These are phyloP conservation scores for Ascoidea rubescens DNA, from an alignment of 805 yeast genomes.

Conservation along the genomic window DNA sequence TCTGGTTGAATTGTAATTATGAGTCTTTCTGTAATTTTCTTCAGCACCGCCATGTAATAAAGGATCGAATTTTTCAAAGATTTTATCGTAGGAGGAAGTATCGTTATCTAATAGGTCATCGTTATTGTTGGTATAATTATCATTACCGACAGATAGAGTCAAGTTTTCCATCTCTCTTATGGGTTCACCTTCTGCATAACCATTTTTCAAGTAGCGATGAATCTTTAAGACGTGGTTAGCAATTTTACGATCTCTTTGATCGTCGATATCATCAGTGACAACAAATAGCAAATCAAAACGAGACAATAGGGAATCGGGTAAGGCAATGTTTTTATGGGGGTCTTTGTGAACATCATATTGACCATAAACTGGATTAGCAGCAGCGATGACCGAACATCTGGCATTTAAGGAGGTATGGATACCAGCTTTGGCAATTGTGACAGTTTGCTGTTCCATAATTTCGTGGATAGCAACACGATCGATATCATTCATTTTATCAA, in stretches of 20 bases:
- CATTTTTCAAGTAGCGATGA: conserved; percentile 82
- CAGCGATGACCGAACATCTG: conserved; percentile 92
- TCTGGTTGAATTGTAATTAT: conserved; percentile 14
- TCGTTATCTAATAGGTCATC: conserved; percentile 30
- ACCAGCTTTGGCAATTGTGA: conserved; percentile 95
- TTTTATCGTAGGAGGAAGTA: conserved; percentile 18
- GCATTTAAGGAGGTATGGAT: conserved; percentile 94
- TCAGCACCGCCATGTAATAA: conserved; percentile 70
- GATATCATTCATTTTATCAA: conserved; percentile 93
- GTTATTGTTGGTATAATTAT: conserved; percentile 27
- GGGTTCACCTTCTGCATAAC: conserved; percentile 87
- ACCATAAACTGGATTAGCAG: conserved; percentile 95
- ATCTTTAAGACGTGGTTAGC: conserved; percentile 91
- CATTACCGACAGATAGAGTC: conserved; percentile 69
- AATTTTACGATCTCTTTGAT: conserved; percentile 68
- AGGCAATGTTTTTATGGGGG: conserved; percentile 91
- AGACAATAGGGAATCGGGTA: conserved; percentile 90
- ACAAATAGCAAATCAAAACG: conserved; percentile 94
- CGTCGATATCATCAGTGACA: conserved; percentile 90
- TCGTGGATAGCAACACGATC: conserved; percentile 98
- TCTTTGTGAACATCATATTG: conserved; percentile 93
- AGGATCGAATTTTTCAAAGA: conserved; percentile 78
- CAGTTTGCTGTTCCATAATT: conserved; percentile 99
- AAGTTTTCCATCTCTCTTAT: conserved; percentile 63
- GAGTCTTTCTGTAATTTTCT: conserved; percentile 18